Conservation (phyloP, 2,329 filamentous ascomycete genomes). For the Aureobasidium melanogenum region DNA sequence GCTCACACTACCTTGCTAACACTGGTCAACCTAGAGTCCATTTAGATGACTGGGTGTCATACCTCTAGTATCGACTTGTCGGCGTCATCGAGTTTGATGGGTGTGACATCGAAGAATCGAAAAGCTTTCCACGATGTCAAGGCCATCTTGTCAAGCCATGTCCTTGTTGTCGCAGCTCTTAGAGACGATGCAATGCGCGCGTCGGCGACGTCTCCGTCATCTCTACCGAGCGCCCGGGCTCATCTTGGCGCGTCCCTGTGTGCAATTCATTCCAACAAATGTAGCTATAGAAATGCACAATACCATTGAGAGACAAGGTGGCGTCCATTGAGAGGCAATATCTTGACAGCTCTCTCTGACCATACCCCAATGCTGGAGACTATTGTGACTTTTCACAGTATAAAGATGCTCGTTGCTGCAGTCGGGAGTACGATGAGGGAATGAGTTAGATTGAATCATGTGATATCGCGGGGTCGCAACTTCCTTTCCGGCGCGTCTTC, state of each 20-base stretch:
- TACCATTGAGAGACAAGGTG: too few species aligned
- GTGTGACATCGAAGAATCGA: conserved; percentile 95
- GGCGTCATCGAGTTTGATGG: conserved; percentile 69
- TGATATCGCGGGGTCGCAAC: background rate
- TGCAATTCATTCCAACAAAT: too few species aligned
- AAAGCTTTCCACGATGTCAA: conserved; percentile 78
- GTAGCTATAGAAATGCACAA: too few species aligned
- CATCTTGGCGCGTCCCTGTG: background rate
- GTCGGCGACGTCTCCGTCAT: background rate
- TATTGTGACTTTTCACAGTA: too few species aligned
- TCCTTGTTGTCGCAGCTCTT: background rate
- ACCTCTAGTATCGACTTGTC: conserved; percentile 76
- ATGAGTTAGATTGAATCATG: background rate
- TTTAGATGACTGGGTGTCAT: conserved; percentile 19
- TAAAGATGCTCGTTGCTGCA: too few species aligned
- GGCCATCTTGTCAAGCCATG: conserved; percentile 25
- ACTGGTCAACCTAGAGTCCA: conserved; percentile 10
- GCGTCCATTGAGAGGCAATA: too few species aligned
- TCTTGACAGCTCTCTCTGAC: too few species aligned
- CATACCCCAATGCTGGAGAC: too few species aligned
- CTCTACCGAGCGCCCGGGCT: background rate
- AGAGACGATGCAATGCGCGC: background rate
- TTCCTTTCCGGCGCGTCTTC: background rate
- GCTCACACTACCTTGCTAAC: conserved; percentile 57
- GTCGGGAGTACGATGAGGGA: background rate